phyloP scores from a whole-genome alignment of 1,139 yeast species.

The Suhomyces maxii region DNA sequence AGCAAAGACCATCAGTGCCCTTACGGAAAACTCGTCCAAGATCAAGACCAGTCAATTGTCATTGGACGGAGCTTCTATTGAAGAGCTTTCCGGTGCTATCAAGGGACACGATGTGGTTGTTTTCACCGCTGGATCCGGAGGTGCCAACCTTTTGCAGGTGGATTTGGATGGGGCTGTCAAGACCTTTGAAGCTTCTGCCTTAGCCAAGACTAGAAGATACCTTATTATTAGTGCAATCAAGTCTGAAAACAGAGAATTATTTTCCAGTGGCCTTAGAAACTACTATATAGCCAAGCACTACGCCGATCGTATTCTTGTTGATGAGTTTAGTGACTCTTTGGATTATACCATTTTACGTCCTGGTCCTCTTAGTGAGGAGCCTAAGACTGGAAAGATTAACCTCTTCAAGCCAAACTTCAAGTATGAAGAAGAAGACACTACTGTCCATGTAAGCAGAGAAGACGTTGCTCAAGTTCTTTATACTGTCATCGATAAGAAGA shows the following conservation, averaged over 20 bases:
- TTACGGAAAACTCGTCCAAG: constrained; percentile 31
- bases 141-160: constrained; percentile 51
- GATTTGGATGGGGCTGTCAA: constrained; percentile 66
- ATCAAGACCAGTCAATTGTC: constrained; percentile 40
- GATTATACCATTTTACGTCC: constrained; percentile 58
- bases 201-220: constrained; percentile 47
- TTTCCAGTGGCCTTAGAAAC: constrained; percentile 27
- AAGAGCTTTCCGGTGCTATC: constrained; percentile 37
- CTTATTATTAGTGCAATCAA: constrained; percentile 58
- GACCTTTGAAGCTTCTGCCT: constrained; percentile 54
- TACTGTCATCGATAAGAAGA: constrained; percentile 20
- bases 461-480: constrained; percentile 33
- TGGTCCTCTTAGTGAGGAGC: constrained; percentile 39
- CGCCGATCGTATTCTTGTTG: constrained; percentile 50
- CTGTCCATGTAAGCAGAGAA: constrained; percentile 25
- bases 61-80: constrained; percentile 32
- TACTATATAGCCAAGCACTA: constrained; percentile 57
- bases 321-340: constrained; percentile 33
- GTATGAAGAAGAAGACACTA: constrained; percentile 10
- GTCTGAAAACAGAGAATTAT: constrained; percentile 49
- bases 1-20: constrained; percentile 29
- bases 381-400: constrained; percentile 38
- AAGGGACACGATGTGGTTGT: constrained; percentile 58
- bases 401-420: constrained; percentile 13
- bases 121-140: constrained; percentile 66